Evolutionary conservation across 139 green algal species (phyloP), one percentile per base, ranked within the genome.

Genomic region (Chlamydomonas sphaeroides): DNA sequence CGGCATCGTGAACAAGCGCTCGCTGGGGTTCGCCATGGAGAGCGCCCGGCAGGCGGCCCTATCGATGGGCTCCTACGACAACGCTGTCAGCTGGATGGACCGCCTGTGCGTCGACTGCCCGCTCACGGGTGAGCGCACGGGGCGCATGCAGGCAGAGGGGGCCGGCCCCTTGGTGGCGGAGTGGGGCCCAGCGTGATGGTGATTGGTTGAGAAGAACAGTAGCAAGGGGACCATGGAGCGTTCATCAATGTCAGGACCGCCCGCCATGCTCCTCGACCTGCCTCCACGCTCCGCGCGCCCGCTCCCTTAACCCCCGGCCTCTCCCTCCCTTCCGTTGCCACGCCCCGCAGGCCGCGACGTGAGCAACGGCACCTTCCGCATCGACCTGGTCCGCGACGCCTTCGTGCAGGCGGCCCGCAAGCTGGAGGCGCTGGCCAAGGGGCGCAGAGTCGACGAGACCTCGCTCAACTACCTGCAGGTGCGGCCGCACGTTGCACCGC

Each of bases 71-170:
- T 42, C 33, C n/a, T 79, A 80, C 45, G 78, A 85, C 41, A 68
- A 75, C 35, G 48, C 59, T 11, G 84, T 85, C 36, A 42, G 61
- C 26, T 84, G 79, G 79, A 42, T 81, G 32, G 84, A 88, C 57
- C 86, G 89, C 20, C 86, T 92, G 57, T 79, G 81, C 11, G 86
- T 92, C 62, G 89, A 92, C 65, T 89, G 88, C 82, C 89, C 89
- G 32, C 61, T 92, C 0, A 89, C 88, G 68, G 85, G 85, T 81
- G 57, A 51, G 85, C 81, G 66, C 41, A n/a, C n/a, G n/a, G n/a
- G n/a, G n/a, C n/a, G n/a, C n/a, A n/a, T n/a, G n/a, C n/a, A n/a
- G n/a, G n/a, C n/a, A n/a, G n/a, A n/a, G n/a, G n/a, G n/a, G n/a
- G n/a, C n/a, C n/a, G n/a, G n/a, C n/a, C n/a, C n/a, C n/a, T n/a